Evolutionary conservation across 2,329 filamentous ascomycete species (phyloP), one percentile per base, ranked within the genome.

Genomic region (Aspergillus sclerotialis): DNA sequence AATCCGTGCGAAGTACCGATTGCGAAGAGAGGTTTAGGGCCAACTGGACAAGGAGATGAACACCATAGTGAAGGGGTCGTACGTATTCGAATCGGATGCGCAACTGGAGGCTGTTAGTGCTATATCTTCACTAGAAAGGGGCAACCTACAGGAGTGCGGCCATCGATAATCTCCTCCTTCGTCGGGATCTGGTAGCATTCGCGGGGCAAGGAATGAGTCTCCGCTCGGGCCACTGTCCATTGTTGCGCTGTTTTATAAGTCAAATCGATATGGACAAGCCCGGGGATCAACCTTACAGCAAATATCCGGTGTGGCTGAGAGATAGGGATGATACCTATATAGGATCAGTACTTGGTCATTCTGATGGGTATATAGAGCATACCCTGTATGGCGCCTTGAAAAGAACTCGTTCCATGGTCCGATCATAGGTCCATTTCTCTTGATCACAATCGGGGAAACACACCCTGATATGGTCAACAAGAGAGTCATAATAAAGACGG

Each of bases 1-100:
- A 65, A 42, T 10, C 61, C 60, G 2, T 56, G 46, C 4, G 58
- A 62, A 4, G 59, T 59, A 4, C 61, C 62, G 19, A 64, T 45
- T 17, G 60, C 60, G 29, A 65, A 65, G 7, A 53, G 34, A 1
- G 54, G 45, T 11, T 43, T 53, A 11, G 44, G 39, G 4, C 50
- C 45, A 14, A 39, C 40, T 24, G 61, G 61, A 15, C 53, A 56
- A 2, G 61, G 39, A 2, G 60, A 52, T 3, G 60, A 61, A 32
- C 54, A 62, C 57, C 60, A 64, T 18, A 62, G 32, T 2, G 58
- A 55, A 12, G 47, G 42, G 19, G 45, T 38, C 3, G 48, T 49
- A 16, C 36, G 48, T 33, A 57, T 53, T 15, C 48, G 47, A 4
- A 51, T 49, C 2, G 53, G 49, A 27, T 54, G 53, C 3, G 45